Evolutionary conservation across 768 basidiomycete genomes (phyloP), one percentile per base, ranked within the genome.

Genomic region (Suillus alpinus): DNA sequence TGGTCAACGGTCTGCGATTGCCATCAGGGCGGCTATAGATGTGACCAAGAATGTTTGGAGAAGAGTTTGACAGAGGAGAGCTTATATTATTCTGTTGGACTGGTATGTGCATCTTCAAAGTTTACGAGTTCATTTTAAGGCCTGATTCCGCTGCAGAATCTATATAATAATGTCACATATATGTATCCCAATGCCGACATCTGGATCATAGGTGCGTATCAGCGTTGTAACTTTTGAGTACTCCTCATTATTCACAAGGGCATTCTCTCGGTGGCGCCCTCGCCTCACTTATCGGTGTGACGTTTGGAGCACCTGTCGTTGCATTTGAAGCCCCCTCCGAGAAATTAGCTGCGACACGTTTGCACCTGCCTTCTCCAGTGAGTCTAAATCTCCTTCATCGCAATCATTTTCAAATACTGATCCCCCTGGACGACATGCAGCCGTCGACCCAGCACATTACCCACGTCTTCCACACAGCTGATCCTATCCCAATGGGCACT

Each of bases 1-100:
- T 98, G 96, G 96, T 86, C 84, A 20, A 82, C 96, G 0, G 96
- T 97, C 0, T 98, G 96, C 71, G 89, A 84, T 53, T 98, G 96
- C 73, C 89, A 88, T 69, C 77, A 86, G 7, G 85, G 92, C 1
- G 76, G 82, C 14, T 84, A 86, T 72, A 87, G 84, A 63, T 98
- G 96, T 71, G 86, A 90, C 63, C 84, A 88, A 65, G 80, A 81
- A 4, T 98, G 96, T 73, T 67, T 97, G 26, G 92, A 98, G 73
- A 74, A 81, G 34, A 83, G 92, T 6, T 77, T 98, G 14, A 78
- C 83, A 16, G 89, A 89, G 12, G 93, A 98, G 32, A 89, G 88
- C 60, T 77, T 97, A 40, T 98, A 95, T 68, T 97, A 97, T 71
- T 85, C 90, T 0, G 78, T 92, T 41, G 96, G 93, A 14, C 83